phyloP scores from a whole-genome alignment of 768 basidiomycete species.

The Omphalotus guepiniiformis region DNA sequence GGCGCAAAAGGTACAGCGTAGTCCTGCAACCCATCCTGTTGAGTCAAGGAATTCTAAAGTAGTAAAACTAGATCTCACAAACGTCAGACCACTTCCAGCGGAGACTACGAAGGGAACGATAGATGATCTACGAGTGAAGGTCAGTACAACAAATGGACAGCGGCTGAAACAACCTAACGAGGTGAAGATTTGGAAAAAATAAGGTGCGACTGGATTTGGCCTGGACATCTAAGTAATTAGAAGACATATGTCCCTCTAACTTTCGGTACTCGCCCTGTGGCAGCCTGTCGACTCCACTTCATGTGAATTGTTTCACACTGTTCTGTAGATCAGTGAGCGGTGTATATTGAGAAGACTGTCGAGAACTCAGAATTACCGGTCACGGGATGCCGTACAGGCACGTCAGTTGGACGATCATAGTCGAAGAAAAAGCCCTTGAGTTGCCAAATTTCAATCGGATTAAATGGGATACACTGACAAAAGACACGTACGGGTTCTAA shows the following conservation, averaged over 20 bases:
- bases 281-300: conserved; percentile 29
- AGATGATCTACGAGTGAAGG: conserved; percentile 27
- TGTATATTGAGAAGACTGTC: neutral
- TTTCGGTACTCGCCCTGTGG: conserved; percentile 22
- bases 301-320: conserved; percentile 36
- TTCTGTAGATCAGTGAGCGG: conserved; percentile 15
- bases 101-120: conserved; percentile 39
- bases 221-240: conserved; percentile 20
- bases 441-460: neutral
- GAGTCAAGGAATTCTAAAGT: neutral
- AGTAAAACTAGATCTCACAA: conserved; percentile 18
- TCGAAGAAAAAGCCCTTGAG: conserved; percentile 34
- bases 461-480: neutral
- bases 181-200: conserved; percentile 45
- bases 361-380: conserved; percentile 19
- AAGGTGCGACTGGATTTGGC: conserved; percentile 43
- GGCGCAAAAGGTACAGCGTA: conserved; percentile 48
- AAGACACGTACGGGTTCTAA: conserved; percentile 17
- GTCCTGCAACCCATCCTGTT: conserved; percentile 25
- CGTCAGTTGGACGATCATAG: conserved; percentile 23
- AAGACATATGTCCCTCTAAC: neutral
- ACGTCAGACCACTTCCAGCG: conserved; percentile 30
- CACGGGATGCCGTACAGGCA: conserved; percentile 27
- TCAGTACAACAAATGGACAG: neutral
- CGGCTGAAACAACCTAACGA: conserved; percentile 28